Percentiles rank a stretch among this genome's conserved stretches.
phyloP scores from a whole-genome alignment of 2,329 filamentous ascomycete species.

The Acrocalymma vagum region DNA sequence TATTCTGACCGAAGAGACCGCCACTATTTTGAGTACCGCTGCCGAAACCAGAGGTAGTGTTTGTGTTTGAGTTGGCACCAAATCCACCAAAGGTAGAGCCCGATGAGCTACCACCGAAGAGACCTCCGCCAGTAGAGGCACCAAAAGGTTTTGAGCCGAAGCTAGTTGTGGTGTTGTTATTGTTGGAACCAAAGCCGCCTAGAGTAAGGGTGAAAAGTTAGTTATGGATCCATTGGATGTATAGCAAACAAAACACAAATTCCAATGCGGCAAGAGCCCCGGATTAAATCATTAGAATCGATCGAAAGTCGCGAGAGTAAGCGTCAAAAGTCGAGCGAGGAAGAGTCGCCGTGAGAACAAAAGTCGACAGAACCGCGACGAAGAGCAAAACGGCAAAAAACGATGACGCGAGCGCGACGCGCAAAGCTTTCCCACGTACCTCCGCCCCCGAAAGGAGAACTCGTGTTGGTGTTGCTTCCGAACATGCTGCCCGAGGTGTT shows the following conservation, averaged over 20 bases:
- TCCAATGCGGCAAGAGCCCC: too few species aligned
- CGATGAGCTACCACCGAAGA: constrained; percentile 47
- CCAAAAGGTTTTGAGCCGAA: constrained; percentile 46
- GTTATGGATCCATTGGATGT: too few species aligned
- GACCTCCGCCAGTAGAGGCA: constrained; percentile 38
- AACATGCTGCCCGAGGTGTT: constrained; percentile 41
- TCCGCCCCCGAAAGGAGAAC: constrained; percentile 45
- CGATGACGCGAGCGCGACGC: constrained; percentile 37
- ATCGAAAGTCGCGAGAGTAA: too few species aligned
- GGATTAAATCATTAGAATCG: too few species aligned
- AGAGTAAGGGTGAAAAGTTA: too few species aligned
- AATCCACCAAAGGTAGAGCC: constrained; percentile 37
- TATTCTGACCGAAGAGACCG: constrained; percentile 45
- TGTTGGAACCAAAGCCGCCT: constrained; percentile 43
- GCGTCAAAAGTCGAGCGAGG: too few species aligned
- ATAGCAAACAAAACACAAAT: too few species aligned
- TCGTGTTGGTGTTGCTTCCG: constrained; percentile 40
- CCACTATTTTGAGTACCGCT: constrained; percentile 45
- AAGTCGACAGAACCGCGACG: constrained; percentile 52
- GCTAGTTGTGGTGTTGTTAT: constrained; percentile 24
- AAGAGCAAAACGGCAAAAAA: constrained; percentile 9
- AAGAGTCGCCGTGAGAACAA: too few species aligned
- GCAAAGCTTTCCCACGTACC: constrained; percentile 48
- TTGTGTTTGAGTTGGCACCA: constrained; percentile 35
- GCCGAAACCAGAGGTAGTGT: constrained; percentile 27